These are phyloP conservation scores for Collybia nuda DNA, from an alignment of 768 basidiomycete genomes.

Conservation along the genomic window DNA sequence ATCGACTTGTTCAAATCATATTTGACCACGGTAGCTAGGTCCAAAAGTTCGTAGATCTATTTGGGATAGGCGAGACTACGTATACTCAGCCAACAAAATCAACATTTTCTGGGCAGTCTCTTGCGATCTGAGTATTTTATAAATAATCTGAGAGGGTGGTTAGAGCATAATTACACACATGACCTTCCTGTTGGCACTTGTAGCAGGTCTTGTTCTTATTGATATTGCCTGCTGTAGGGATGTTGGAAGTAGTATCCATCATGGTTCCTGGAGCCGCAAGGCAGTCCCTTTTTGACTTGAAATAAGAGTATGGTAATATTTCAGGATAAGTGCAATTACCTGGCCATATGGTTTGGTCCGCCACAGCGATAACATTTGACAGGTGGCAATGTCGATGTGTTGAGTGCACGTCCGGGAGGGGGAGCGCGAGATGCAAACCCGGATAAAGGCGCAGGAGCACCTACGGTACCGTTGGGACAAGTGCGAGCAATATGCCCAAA, in stretches of 20 bases:
- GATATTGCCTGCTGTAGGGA: slow-evolving; percentile 38
- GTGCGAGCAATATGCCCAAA: slow-evolving; percentile 80
- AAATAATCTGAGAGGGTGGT: slow-evolving; percentile 6
- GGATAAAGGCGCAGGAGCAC: slow-evolving; percentile 28
- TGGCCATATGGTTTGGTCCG: slow-evolving; percentile 85
- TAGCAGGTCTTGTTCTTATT: slow-evolving; percentile 82
- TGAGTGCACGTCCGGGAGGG: slow-evolving; percentile 72
- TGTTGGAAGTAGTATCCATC: slow-evolving; percentile 44
- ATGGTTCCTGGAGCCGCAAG: slow-evolving; percentile 69
- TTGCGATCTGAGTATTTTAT: slow-evolving; percentile 49
- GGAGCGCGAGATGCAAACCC: slow-evolving; percentile 67
- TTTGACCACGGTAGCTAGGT: slow-evolving; percentile 9
- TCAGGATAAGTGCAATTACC: slow-evolving; percentile 35
- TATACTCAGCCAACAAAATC: slow-evolving; percentile 47
- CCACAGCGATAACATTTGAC: slow-evolving; percentile 91
- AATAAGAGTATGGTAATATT: slow-evolving; percentile 4
- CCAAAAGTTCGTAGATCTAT: not conserved
- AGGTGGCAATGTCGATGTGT: slow-evolving; percentile 74
- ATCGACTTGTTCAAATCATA: slow-evolving; percentile 9
- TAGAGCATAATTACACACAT: slow-evolving; percentile 50
- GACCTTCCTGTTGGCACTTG: slow-evolving; percentile 86
- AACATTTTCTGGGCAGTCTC: slow-evolving; percentile 59
- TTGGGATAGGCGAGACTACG: not conserved
- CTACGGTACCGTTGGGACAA: slow-evolving; percentile 54
- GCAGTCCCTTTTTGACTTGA: slow-evolving; percentile 58